phyloP scores from a whole-genome alignment of 2,329 filamentous ascomycete species.

The Aspergillus unguis region DNA sequence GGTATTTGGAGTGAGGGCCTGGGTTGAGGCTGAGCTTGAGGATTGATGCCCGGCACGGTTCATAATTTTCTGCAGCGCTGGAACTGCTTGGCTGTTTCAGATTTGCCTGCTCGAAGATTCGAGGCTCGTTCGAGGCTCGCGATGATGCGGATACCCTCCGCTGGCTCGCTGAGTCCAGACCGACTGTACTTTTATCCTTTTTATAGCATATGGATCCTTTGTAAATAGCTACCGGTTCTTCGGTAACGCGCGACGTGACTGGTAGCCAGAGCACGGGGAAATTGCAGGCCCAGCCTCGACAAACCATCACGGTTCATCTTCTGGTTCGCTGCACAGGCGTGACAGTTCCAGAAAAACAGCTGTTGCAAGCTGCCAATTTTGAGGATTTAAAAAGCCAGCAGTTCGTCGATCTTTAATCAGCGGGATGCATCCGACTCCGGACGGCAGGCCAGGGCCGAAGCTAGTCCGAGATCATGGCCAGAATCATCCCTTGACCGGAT shows the following conservation, averaged over 20 bases:
- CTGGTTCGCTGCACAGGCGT: too few species aligned
- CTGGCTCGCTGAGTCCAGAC: background rate
- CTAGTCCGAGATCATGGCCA: background rate
- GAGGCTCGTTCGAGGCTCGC: background rate
- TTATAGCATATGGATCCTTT: too few species aligned
- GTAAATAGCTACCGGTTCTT: background rate
- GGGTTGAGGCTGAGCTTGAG: too few species aligned
- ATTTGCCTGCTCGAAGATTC: background rate
- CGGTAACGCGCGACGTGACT: background rate
- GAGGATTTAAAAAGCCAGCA: background rate
- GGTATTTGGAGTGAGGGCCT: slow-evolving; percentile 12
- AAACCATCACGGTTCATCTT: too few species aligned
- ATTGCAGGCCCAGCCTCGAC: background rate
- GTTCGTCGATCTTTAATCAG: slow-evolving; percentile 10
- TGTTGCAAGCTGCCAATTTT: background rate
- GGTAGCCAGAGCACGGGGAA: background rate
- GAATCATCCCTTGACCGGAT: background rate
- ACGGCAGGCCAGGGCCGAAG: background rate
- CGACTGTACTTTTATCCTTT: too few species aligned
- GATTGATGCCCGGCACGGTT: background rate
- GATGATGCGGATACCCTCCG: background rate
- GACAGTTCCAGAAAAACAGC: background rate
- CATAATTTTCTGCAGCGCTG: background rate
- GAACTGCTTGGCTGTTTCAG: slow-evolving; percentile 3
- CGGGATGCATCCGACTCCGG: background rate